Percentiles rank a stretch among this genome's conserved stretches.
phyloP scores from a whole-genome alignment of 805 yeast species.

The Nakazawaea wyomingensis region DNA sequence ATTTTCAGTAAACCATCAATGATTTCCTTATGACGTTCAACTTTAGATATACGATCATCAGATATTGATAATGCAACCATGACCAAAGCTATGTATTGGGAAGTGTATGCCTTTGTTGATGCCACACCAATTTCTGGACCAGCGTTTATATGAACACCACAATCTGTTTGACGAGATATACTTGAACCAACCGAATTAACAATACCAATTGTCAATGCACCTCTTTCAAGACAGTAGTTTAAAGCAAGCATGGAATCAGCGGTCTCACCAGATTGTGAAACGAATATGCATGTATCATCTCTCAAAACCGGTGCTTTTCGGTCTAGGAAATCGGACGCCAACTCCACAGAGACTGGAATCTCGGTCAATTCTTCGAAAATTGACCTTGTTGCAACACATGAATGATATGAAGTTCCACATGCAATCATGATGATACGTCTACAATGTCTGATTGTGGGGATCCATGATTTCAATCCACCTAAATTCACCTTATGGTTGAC shows the following conservation, averaged over 20 bases:
- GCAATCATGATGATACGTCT: slow-evolving; percentile 97
- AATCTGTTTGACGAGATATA: slow-evolving; percentile 93
- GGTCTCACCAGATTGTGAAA: slow-evolving; percentile 98
- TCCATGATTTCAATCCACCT: slow-evolving; percentile 84
- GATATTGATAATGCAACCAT: slow-evolving; percentile 96
- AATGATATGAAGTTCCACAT: slow-evolving; percentile 98
- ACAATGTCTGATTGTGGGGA: slow-evolving; percentile 87
- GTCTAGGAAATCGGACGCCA: slow-evolving; percentile 93
- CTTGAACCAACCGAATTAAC: slow-evolving; percentile 97
- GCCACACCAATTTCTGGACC: slow-evolving; percentile 99
- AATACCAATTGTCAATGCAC: slow-evolving; percentile 95
- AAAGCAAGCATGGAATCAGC: slow-evolving; percentile 95
- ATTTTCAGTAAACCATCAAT: slow-evolving; percentile 79
- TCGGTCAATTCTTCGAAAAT: slow-evolving; percentile 95
- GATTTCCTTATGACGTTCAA: slow-evolving; percentile 75
- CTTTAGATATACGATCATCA: slow-evolving; percentile 78
- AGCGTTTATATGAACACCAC: slow-evolving; percentile 99
- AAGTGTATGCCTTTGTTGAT: slow-evolving; percentile 97
- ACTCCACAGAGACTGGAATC: slow-evolving; percentile 86
- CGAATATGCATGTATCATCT: slow-evolving; percentile 96
- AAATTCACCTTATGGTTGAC: slow-evolving; percentile 68
- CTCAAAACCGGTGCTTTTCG: slow-evolving; percentile 95
- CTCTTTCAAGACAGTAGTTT: slow-evolving; percentile 93
- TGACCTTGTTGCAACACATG: slow-evolving; percentile 95
- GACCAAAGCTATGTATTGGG: slow-evolving; percentile 94